These are phyloP conservation scores for Rhododendron mucronatum DNA, from an alignment of 148 eudicot species.

Conservation along the genomic window DNA sequence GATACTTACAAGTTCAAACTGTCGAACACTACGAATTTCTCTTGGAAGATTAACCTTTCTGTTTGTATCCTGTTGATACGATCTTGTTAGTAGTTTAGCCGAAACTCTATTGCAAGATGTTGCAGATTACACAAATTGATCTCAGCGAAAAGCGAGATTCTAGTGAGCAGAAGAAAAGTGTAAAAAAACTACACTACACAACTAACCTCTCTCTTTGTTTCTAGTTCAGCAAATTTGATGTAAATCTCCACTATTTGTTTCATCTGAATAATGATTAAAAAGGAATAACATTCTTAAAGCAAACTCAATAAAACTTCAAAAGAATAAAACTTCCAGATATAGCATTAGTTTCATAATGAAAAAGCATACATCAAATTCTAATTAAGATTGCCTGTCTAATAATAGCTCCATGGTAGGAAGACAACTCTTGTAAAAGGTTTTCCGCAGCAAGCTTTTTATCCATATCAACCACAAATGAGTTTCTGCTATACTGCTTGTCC, in stretches of 20 bases:
- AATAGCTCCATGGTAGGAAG: slow-evolving; percentile 63
- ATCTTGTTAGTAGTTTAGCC: slow-evolving; percentile 11
- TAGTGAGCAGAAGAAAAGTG: slow-evolving; percentile 1
- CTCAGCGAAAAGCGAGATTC: background rate
- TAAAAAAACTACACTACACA: background rate
- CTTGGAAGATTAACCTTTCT: slow-evolving; percentile 70
- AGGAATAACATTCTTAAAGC: background rate
- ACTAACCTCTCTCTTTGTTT: slow-evolving; percentile 85
- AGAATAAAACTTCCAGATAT: background rate
- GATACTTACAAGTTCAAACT: slow-evolving; percentile 84
- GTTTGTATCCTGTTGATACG: slow-evolving; percentile 69
- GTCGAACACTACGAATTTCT: slow-evolving; percentile 80
- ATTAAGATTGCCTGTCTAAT: slow-evolving; percentile 60
- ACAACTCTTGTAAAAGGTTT: slow-evolving; percentile 68
- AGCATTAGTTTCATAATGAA: background rate
- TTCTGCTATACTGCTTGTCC: slow-evolving; percentile 95
- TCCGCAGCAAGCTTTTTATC: slow-evolving; percentile 96
- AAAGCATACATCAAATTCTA: background rate
- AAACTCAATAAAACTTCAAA: slow-evolving; percentile 4
- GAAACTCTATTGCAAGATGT: background rate
- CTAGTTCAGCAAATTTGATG: slow-evolving; percentile 92
- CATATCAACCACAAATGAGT: slow-evolving; percentile 89
- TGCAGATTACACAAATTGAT: background rate
- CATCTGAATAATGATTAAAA: slow-evolving; percentile 43
- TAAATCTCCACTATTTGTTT: slow-evolving; percentile 96